Evolutionary conservation across 768 basidiomycete species (phyloP), one percentile per base, ranked within the genome.

Genomic region (Psilocybe subaeruginosa): DNA sequence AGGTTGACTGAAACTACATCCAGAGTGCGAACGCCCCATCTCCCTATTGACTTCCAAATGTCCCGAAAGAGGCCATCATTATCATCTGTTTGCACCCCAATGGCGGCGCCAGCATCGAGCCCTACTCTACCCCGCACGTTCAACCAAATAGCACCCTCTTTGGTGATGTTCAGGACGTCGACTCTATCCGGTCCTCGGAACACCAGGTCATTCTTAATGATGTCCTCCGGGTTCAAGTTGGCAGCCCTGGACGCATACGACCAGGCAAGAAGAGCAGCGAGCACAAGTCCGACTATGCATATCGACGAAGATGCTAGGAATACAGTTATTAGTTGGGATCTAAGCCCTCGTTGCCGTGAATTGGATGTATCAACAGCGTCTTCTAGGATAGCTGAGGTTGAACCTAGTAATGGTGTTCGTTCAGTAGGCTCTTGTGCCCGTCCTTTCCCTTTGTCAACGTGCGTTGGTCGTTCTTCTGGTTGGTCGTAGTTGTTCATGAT

Each of bases 1-100:
- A 88, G 72, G 56, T 80, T 74, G 45, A 89, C 79, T 4, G 90
- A 81, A 11, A 90, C 82, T 12, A 73, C 77, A 62, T 84, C 82
- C 55, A 93, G 66, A 11, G 70, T 73, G 35, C 78, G 77, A 31
- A 93, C 80, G 4, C 89, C 84, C 82, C 89, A 87, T 35, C 89
- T 80, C 2, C 90, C 91, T 16, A 92, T 59, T 1, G 82, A 76
- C 72, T 89, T 92, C 87, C 87, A 89, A 31, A 85, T 60, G 48
- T 73, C 73, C n/a, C 69, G 63, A 49, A 86, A 60, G 5, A 85
- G 41, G 31, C 77, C 76, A 58, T 90, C 80, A 7, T 78, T 74
- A 8, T 73, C 66, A 30, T 76, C 74, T 9, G 74, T 74, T 56
- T 84, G 83, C 11, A 90, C 80, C 0, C 84, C 88, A 12, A 90